A percentile compares a stretch with the other conserved stretches of the same genome.
phyloP scores from a whole-genome alignment of 2,329 filamentous ascomycete genomes.

The Fusarium continuum region DNA sequence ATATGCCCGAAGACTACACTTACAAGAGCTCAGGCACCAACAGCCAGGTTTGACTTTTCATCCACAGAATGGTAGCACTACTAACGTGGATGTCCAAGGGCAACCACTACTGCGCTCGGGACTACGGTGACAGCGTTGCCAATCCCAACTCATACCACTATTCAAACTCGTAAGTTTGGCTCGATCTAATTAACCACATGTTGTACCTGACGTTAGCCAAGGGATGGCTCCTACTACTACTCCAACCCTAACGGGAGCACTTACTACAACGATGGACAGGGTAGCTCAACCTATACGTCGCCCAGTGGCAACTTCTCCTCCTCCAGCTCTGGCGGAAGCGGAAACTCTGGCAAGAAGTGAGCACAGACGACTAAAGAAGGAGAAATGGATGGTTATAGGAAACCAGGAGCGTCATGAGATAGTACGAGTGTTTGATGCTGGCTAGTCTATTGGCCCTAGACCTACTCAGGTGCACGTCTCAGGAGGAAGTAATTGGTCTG shows the following conservation, averaged over 20 bases:
- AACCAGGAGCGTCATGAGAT: neutral
- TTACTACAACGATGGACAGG: slow-evolving; percentile 71
- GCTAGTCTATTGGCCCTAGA: slow-evolving; percentile 18
- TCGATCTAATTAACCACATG: neutral
- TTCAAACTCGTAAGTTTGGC: slow-evolving; percentile 64
- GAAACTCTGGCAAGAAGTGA: slow-evolving; percentile 26
- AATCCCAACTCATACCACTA: slow-evolving; percentile 73
- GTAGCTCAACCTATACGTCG: slow-evolving; percentile 68
- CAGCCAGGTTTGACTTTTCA: slow-evolving; percentile 58
- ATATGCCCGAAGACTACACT: slow-evolving; percentile 46
- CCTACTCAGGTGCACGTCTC: neutral
- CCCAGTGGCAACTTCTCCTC: slow-evolving; percentile 52
- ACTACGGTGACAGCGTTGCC: slow-evolving; percentile 65
- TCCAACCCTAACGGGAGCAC: slow-evolving; percentile 73
- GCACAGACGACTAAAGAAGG: neutral
- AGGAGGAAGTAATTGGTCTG: neutral
- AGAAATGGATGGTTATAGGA: too few relatives aligned
- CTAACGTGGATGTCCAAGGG: slow-evolving; percentile 59
- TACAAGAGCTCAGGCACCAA: slow-evolving; percentile 68
- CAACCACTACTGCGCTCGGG: slow-evolving; percentile 73
- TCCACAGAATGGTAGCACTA: neutral
- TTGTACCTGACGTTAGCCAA: slow-evolving; percentile 33
- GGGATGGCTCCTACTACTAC: slow-evolving; percentile 77
- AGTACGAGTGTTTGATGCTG: slow-evolving; percentile 6
- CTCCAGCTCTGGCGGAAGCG: slow-evolving; percentile 6